A percentile compares a stretch with the other conserved stretches of the same genome.
Evolutionary conservation across 305 asterid genomes (phyloP).

Genomic region (Fraxinus dipetala): DNA sequence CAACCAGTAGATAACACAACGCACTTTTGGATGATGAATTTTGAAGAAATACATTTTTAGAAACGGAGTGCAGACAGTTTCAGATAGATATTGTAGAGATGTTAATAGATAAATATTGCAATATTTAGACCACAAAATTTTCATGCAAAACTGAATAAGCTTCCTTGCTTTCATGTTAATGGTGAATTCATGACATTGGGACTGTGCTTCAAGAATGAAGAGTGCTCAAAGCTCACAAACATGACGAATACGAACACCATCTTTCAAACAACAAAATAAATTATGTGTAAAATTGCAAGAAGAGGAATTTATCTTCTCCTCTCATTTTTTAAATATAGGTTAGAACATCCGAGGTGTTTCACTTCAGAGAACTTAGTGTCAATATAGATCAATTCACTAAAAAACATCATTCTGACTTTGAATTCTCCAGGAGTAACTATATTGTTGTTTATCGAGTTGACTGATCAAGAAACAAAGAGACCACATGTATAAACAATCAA

Average conservation of each 20-base stretch:
- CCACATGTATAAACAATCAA: not conserved
- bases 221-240: not conserved
- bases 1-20: conserved; percentile 8
- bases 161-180: not conserved
- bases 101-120: not conserved
- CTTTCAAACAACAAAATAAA: not conserved
- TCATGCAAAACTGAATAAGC: not conserved
- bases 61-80: not conserved
- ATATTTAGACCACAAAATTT: not conserved
- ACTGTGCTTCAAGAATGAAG: not conserved
- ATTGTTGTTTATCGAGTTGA: not conserved
- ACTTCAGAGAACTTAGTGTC: not conserved
- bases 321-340: not conserved
- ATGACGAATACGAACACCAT: not conserved
- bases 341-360: not conserved
- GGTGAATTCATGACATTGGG: not conserved
- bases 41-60: not conserved
- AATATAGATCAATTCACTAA: not conserved
- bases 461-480: not conserved
- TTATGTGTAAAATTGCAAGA: not conserved
- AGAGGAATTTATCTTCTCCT: not conserved
- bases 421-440: not conserved
- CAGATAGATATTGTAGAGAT: not conserved
- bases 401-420: not conserved
- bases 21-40: not conserved